Base-by-base conservation (phyloP, 2,329 filamentous ascomycete genomes). In the Dactylonectria estremocensis region DNA sequence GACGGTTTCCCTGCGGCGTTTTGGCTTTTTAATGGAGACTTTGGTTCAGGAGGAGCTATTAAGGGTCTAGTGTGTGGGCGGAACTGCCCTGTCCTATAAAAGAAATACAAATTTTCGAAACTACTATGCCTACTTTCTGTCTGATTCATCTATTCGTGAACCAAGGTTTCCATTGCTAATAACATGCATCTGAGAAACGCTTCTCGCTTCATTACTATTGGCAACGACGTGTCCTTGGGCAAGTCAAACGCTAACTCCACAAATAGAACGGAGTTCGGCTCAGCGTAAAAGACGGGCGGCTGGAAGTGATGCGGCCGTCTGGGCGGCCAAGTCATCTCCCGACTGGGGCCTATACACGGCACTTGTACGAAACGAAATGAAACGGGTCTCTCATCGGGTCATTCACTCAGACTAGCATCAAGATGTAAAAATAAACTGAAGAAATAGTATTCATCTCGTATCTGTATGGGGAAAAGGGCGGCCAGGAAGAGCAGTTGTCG, bases 371-470 rank as follows among this genome's bases (percentile, higher is more conserved):
- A 16, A n/a, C 11, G 16, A 18, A 33, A 53, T 62, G 58, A 66
- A 58, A 66, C 64, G 54, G 31, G 33, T 24, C 37, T 43, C 50
- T 56, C 18, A 49, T 52, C 64, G 49, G 31, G 33, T 24, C 37
- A 43, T 56, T 56, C 18, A 49, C 58, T 31, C 8, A 46, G 52
- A 61, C 33, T 55, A 59, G 28, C 18, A 62, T 63, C 22, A 49
- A 56, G 8, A 35, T 7, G 18, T 58, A 40, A 56, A 59, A 13
- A 61, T 70, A 71, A 57, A 49, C 64, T 60, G 69, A 73, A 72
- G 68, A 62, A 69, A 73, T 68, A 68, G 55, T 72, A 74, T 71
- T 75, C 61, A 67, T 74, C 67, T 71, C 66, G 71, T 74, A 66
- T 73, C 67, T 73, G 67, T 50, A 71, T 60, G 28, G 61, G 50